phyloP scores from a whole-genome alignment of 2,329 filamentous ascomycete species.

The Ceratocystis eucalypticola region DNA sequence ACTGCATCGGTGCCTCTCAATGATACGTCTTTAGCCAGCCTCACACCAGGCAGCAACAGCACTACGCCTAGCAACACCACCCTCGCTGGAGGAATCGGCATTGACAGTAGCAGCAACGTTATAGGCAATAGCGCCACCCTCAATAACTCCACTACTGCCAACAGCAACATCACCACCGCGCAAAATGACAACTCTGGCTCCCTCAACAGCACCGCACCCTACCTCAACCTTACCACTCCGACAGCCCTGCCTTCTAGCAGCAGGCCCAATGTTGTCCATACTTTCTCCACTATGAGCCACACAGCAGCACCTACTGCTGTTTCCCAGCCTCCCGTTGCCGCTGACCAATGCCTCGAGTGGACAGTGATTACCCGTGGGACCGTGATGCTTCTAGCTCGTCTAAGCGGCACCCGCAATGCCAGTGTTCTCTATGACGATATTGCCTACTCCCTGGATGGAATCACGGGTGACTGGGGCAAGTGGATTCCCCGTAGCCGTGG shows the following conservation, averaged over 20 bases:
- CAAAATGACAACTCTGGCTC: not conserved
- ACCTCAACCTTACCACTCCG: slow-evolving; percentile 2
- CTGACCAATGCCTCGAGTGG: slow-evolving; percentile 17
- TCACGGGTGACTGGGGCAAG: slow-evolving; percentile 15
- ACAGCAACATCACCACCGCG: not conserved
- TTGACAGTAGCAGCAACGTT: not conserved
- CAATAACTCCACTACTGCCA: not conserved
- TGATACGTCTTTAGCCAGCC: slow-evolving; percentile 2
- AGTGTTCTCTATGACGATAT: slow-evolving; percentile 18
- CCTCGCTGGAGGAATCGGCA: not conserved
- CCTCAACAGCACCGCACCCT: slow-evolving; percentile 8
- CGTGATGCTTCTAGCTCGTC: slow-evolving; percentile 16
- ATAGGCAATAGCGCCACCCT: not conserved
- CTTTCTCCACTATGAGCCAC: not conserved
- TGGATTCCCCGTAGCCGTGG: slow-evolving; percentile 11
- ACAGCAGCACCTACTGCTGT: not conserved
- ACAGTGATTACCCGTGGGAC: slow-evolving; percentile 18
- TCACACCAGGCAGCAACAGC: not conserved
- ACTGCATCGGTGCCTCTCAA: slow-evolving; percentile 14
- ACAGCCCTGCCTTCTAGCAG: not conserved
- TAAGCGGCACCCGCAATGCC: slow-evolving; percentile 11
- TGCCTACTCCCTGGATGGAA: slow-evolving; percentile 18
- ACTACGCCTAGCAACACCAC: not conserved
- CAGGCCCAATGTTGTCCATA: not conserved
- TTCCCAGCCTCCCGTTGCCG: not conserved